These are phyloP conservation scores for Stenocarpella maydis DNA, from an alignment of 2,329 filamentous ascomycete genomes.

Conservation along the genomic window DNA sequence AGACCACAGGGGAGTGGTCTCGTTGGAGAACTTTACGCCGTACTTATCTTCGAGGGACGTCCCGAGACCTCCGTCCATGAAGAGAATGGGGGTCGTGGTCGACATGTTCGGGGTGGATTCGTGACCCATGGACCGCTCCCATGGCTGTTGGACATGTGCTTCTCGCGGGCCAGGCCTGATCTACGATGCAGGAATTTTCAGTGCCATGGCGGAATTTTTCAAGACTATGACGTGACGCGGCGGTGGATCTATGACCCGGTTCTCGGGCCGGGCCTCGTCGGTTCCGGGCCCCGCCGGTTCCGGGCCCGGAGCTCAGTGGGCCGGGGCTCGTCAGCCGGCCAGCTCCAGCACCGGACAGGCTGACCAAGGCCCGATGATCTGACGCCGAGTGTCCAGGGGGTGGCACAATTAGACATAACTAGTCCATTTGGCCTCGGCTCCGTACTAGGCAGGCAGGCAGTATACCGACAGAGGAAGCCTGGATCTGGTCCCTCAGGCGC, in stretches of 20 bases:
- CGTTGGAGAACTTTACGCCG: constrained; percentile 57
- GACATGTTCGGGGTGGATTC: background rate
- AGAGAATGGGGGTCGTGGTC: constrained; percentile 45
- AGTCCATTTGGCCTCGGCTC: no score
- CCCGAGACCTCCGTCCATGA: constrained; percentile 74
- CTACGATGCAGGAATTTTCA: constrained; percentile 11
- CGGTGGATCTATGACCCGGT: constrained; percentile 3
- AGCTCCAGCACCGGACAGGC: background rate
- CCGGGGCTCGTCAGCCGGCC: background rate
- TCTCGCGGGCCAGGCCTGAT: background rate
- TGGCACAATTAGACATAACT: no score
- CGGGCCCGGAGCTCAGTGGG: background rate
- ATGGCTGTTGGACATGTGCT: no score
- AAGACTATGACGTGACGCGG: no score
- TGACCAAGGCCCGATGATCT: background rate
- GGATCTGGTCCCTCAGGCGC: no score
- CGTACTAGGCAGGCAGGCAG: background rate
- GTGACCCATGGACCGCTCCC: background rate
- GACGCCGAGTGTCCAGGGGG: no score
- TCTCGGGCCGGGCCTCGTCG: background rate
- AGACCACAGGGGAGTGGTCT: constrained; percentile 70
- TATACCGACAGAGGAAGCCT: background rate
- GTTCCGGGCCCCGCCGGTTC: constrained; percentile 3
- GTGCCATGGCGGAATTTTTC: no score
- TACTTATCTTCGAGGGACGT: constrained; percentile 70